Evolutionary conservation across 2,329 filamentous ascomycete genomes (phyloP).

Genomic region (Colletotrichum godetiae): DNA sequence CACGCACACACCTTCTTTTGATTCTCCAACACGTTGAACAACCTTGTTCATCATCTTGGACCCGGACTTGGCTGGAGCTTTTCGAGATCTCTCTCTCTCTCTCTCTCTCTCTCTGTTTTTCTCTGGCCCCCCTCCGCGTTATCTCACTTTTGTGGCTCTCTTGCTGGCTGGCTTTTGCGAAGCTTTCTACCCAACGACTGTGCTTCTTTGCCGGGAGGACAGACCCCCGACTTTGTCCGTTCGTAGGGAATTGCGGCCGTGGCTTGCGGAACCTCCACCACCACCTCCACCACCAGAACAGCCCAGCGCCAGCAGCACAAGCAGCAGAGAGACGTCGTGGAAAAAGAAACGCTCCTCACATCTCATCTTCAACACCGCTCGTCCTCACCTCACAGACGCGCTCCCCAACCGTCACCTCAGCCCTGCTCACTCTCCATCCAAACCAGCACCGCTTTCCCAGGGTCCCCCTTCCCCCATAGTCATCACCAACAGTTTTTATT

Average conservation of each 20-base stretch:
- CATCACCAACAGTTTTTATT: not conserved
- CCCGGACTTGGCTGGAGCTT: conserved; percentile 23
- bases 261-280: not conserved
- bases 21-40: conserved; percentile 9
- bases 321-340: conserved; percentile 22
- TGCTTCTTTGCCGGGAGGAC: not conserved
- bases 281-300: not conserved
- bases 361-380: conserved; percentile 35
- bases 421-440: conserved; percentile 33
- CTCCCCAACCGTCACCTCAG: conserved; percentile 30
- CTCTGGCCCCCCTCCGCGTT: conserved; percentile 26
- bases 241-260: conserved; percentile 5
- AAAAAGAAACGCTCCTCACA: conserved; percentile 34
- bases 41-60: conserved; percentile 15
- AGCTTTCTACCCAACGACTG: not conserved
- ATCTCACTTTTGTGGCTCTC: not conserved
- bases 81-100: conserved; percentile 33
- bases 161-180: not conserved
- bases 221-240: conserved; percentile 15
- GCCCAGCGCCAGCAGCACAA: not conserved
- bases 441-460: conserved; percentile 13
- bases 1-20: not conserved
- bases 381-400: conserved; percentile 32
- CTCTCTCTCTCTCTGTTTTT: conserved; percentile 35
- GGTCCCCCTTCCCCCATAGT: conserved; percentile 7